Percentiles rank a stretch among this genome's conserved stretches.
phyloP scores from a whole-genome alignment of 2,329 filamentous ascomycete species.

The Colletotrichum destructivum region DNA sequence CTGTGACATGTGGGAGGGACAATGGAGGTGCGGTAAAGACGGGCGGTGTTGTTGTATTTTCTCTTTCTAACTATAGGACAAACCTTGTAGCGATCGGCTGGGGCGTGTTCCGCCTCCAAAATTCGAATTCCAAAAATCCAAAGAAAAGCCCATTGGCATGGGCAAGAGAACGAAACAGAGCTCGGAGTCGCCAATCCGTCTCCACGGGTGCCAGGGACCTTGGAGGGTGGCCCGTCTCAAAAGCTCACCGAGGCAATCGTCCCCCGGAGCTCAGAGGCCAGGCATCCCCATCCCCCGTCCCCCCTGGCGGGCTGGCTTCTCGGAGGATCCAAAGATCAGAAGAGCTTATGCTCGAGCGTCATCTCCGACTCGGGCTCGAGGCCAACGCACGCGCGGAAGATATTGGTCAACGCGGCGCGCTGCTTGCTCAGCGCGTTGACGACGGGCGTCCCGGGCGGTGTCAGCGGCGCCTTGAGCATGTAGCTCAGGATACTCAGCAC shows the following conservation, averaged over 20 bases:
- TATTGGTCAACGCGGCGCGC: slow-evolving; percentile 94
- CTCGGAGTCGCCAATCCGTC: background rate
- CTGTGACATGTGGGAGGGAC: slow-evolving; percentile 32
- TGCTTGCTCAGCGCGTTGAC: slow-evolving; percentile 97
- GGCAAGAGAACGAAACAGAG: slow-evolving; percentile 20
- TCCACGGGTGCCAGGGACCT: too few species aligned
- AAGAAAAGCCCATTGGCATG: slow-evolving; percentile 20
- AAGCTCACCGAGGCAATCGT: too few species aligned
- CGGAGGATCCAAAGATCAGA: slow-evolving; percentile 62
- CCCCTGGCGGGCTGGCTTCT: slow-evolving; percentile 33
- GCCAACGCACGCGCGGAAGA: slow-evolving; percentile 97
- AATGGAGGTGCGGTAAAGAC: slow-evolving; percentile 32
- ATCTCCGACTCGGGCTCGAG: slow-evolving; percentile 98
- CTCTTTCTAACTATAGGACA: slow-evolving; percentile 8
- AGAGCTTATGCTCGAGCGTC: slow-evolving; percentile 98
- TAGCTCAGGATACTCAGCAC: slow-evolving; percentile 98
- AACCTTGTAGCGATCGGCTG: slow-evolving; percentile 5
- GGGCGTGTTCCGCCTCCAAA: background rate
- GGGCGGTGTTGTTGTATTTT: slow-evolving; percentile 14
- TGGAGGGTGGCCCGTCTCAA: too few species aligned
- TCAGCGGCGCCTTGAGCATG: slow-evolving; percentile 98
- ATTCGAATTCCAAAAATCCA: background rate
- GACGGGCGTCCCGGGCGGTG: slow-evolving; percentile 93
- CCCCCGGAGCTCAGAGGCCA: too few species aligned
- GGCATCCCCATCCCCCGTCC: too few species aligned